A percentile compares a stretch with the other conserved stretches of the same genome.
Evolutionary conservation across 768 basidiomycete genomes (phyloP).

Genomic region (Naganishia vishniacii): DNA sequence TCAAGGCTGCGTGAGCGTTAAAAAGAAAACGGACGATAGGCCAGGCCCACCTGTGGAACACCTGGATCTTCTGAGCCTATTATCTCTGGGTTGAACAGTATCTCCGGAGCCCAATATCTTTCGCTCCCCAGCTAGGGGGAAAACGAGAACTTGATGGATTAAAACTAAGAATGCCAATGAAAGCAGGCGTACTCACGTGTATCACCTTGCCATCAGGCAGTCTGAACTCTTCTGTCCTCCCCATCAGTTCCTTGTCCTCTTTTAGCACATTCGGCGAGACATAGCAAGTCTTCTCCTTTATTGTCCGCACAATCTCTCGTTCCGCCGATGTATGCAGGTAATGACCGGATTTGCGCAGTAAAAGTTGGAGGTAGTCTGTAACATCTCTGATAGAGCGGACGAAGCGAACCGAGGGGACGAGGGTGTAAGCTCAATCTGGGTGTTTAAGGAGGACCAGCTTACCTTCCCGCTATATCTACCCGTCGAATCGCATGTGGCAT

Average conservation of each 20-base stretch:
- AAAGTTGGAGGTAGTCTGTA: constrained; percentile 88
- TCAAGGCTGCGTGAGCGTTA: neutral
- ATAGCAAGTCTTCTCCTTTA: constrained; percentile 98
- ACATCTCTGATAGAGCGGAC: constrained; percentile 64
- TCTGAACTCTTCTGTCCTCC: constrained; percentile 77
- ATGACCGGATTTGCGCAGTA: constrained; percentile 88
- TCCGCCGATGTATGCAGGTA: constrained; percentile 95
- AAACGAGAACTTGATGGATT: constrained; percentile 18
- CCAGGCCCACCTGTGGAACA: constrained; percentile 64
- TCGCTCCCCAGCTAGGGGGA: constrained; percentile 74
- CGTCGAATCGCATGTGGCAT: constrained; percentile 97
- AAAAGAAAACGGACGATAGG: neutral
- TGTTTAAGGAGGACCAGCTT: constrained; percentile 37
- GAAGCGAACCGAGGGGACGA: constrained; percentile 1
- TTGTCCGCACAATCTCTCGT: constrained; percentile 89
- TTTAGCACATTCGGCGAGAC: constrained; percentile 84
- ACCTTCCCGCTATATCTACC: constrained; percentile 95
- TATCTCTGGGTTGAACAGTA: constrained; percentile 93
- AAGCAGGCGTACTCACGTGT: constrained; percentile 56
- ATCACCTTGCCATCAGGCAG: constrained; percentile 92
- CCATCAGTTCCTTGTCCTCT: constrained; percentile 79
- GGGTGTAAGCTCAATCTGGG: neutral
- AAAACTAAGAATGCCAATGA: too few relatives aligned
- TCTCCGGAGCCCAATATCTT: constrained; percentile 93
- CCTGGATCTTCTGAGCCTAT: constrained; percentile 95